phyloP scores from a whole-genome alignment of 1,284 basidiomycete genomes.

The Rhodotorula sp. region DNA sequence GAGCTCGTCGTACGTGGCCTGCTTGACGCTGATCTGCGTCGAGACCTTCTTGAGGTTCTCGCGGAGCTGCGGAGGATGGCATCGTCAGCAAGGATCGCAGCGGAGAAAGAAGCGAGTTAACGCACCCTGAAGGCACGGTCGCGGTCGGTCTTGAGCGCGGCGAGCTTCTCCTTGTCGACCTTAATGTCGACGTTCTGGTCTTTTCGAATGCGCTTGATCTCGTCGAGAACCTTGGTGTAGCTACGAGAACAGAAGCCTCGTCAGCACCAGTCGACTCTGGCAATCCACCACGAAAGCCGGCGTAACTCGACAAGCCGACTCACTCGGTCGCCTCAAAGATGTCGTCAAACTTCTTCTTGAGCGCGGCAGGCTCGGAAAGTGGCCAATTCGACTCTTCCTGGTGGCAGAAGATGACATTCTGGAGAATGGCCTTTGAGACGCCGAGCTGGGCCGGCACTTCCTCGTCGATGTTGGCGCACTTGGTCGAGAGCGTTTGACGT shows the following conservation, averaged over 20 bases:
- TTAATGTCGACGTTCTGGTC: conserved; percentile 88
- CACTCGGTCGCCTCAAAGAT: conserved; percentile 98
- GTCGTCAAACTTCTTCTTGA: conserved; percentile 89
- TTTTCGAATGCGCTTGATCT: conserved; percentile 84
- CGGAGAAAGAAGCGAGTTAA: neutral
- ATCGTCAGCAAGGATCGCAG: conserved; percentile 41
- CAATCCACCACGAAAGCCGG: neutral
- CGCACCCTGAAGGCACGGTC: conserved; percentile 69
- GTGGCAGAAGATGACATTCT: conserved; percentile 99
- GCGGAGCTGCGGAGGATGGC: conserved; percentile 58
- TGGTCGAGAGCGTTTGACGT: conserved; percentile 78
- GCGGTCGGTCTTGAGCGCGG: conserved; percentile 78
- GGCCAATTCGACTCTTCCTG: conserved; percentile 99
- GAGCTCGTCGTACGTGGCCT: conserved; percentile 71
- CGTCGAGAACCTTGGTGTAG: conserved; percentile 94
- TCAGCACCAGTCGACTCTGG: neutral
- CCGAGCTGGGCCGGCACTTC: conserved; percentile 93
- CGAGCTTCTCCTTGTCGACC: conserved; percentile 83
- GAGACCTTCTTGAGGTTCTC: conserved; percentile 66
- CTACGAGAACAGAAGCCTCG: conserved; percentile 52
- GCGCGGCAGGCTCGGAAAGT: conserved; percentile 77
- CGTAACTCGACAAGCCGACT: conserved; percentile 38
- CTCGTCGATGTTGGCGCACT: conserved; percentile 91
- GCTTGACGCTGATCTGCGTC: conserved; percentile 65
- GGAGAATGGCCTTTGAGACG: conserved; percentile 92